phyloP scores from a whole-genome alignment of 192 early-diverging fungal genomes.

The Linnemannia hyalina region DNA sequence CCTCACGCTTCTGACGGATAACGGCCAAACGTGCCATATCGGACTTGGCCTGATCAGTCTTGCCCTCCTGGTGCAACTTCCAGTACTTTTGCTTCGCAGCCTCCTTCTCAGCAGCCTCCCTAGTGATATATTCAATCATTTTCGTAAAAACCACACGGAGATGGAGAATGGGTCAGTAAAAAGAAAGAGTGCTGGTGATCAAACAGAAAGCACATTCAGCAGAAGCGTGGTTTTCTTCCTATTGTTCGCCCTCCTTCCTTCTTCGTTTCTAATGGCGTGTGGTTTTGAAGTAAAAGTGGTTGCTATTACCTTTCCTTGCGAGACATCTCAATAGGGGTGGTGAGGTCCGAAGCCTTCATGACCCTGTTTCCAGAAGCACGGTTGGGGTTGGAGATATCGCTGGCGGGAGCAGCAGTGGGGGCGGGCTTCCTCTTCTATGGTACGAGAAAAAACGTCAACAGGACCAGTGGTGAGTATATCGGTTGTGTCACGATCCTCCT shows the following conservation, averaged over 20 bases:
- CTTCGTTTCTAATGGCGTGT: background rate
- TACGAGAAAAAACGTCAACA: background rate
- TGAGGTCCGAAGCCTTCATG: slow-evolving; percentile 56
- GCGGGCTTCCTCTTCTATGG: slow-evolving; percentile 28
- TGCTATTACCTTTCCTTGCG: slow-evolving; percentile 51
- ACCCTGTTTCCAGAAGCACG: slow-evolving; percentile 38
- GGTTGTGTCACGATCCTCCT: background rate
- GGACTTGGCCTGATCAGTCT: slow-evolving; percentile 67
- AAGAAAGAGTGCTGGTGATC: background rate
- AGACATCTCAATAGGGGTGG: slow-evolving; percentile 55
- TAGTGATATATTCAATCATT: slow-evolving; percentile 3
- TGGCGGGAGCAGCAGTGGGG: slow-evolving; percentile 9
- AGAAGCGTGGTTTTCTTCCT: background rate
- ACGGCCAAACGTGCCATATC: slow-evolving; percentile 66
- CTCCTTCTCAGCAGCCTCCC: slow-evolving; percentile 67
- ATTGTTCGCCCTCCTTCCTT: background rate
- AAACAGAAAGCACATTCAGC: background rate
- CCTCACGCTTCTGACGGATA: slow-evolving; percentile 65
- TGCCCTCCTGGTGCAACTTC: slow-evolving; percentile 66
- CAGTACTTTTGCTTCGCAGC: slow-evolving; percentile 62
- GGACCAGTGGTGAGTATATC: background rate
- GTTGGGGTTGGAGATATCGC: slow-evolving; percentile 51
- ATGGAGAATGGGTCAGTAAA: background rate
- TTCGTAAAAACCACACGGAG: background rate
- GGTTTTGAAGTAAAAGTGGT: background rate